Percentiles rank a stretch among this genome's conserved stretches.
Evolutionary conservation across 148 eudicot genomes (phyloP).

Genomic region (Fagopyrum homotropicum): DNA sequence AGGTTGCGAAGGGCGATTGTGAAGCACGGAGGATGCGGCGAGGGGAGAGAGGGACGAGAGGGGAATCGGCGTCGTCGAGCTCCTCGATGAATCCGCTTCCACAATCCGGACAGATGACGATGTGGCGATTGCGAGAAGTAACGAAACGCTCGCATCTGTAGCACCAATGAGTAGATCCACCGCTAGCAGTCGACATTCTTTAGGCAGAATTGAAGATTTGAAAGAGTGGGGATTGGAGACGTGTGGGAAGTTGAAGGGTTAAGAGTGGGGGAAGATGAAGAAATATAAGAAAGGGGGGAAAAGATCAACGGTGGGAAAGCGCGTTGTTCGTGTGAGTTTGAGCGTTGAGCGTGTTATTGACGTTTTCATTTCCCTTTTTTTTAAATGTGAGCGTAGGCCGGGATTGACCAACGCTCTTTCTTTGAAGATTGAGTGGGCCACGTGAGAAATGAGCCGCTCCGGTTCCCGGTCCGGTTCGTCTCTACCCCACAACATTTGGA

Average conservation of each 20-base stretch:
- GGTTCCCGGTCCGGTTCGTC: no score
- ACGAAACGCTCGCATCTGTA: slow-evolving; percentile 36
- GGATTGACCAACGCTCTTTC: no score
- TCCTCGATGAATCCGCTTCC: slow-evolving; percentile 36
- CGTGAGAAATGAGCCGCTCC: no score
- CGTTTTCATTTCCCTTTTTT: background rate
- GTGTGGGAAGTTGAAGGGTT: background rate
- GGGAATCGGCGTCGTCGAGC: slow-evolving; percentile 13
- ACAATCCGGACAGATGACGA: slow-evolving; percentile 34
- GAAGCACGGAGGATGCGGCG: slow-evolving; percentile 2
- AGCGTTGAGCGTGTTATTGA: background rate
- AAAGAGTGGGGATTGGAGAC: background rate
- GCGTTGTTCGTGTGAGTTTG: background rate
- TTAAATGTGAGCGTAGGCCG: no score
- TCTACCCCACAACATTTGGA: no score
- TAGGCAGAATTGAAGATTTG: background rate
- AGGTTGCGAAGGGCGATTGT: slow-evolving; percentile 14
- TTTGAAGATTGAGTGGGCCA: no score
- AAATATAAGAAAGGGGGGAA: background rate
- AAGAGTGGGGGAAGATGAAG: background rate
- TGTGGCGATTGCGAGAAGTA: slow-evolving; percentile 18
- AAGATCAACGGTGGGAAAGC: background rate
- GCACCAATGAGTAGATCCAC: slow-evolving; percentile 38
- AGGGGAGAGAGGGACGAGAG: slow-evolving; percentile 21
- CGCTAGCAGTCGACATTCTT: slow-evolving; percentile 11